Percentiles rank a stretch among this genome's conserved stretches.
Conservation (phyloP, 352 stramenopile species). For the Thalassiosira delicatula region DNA sequence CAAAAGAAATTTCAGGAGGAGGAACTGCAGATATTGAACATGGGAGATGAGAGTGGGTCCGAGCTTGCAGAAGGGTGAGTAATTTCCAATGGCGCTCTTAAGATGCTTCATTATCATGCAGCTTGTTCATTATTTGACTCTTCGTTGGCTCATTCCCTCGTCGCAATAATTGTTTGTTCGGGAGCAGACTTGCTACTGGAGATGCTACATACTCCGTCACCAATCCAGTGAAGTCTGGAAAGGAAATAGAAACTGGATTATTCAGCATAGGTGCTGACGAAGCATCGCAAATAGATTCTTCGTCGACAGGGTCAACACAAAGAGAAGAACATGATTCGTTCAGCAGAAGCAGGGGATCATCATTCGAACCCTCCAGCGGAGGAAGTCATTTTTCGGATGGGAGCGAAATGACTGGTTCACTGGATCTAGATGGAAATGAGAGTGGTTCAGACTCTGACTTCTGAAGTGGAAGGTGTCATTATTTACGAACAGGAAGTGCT, state of each 20-base stretch:
- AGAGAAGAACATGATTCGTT: constrained; percentile 35
- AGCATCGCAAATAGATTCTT: background rate
- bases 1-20: constrained; percentile 93
- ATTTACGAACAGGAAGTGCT: too few species aligned
- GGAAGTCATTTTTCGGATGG: constrained; percentile 21
- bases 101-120: background rate
- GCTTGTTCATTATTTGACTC: background rate
- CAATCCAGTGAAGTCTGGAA: background rate
- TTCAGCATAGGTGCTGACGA: background rate
- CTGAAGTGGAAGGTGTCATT: too few species aligned
- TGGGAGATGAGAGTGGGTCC: constrained; percentile 86
- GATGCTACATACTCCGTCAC: constrained; percentile 1
- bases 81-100: background rate
- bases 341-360: constrained; percentile 25
- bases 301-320: constrained; percentile 27
- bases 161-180: background rate
- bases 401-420: constrained; percentile 36
- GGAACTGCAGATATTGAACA: constrained; percentile 88
- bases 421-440: constrained; percentile 37
- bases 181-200: constrained; percentile 1
- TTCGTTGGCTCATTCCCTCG: background rate
- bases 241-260: background rate
- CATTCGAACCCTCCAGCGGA: constrained; percentile 35
- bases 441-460: constrained; percentile 42
- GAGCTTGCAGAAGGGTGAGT: constrained; percentile 3